phyloP scores from a whole-genome alignment of 805 yeast species.

The Suhomyces sp. region DNA sequence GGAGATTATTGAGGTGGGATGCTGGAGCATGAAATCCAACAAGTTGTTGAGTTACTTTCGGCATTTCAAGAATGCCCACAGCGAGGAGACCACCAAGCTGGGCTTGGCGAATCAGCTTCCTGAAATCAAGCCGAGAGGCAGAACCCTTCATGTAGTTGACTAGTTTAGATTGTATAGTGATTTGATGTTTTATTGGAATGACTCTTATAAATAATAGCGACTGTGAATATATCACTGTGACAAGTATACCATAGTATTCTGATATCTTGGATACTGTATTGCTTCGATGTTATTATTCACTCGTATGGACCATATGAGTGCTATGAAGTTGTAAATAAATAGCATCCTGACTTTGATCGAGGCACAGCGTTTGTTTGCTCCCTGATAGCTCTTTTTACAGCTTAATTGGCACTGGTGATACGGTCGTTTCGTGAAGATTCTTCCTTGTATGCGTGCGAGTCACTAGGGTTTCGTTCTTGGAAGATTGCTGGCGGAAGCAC shows the following conservation, averaged over 20 bases:
- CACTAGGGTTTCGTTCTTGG: background rate
- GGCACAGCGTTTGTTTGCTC: too few relatives aligned
- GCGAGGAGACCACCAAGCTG: conserved; percentile 4
- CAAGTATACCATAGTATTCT: too few relatives aligned
- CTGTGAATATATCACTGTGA: too few relatives aligned
- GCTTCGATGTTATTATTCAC: too few relatives aligned
- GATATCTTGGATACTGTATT: too few relatives aligned
- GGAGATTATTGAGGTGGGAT: conserved; percentile 24
- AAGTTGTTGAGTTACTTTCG: conserved; percentile 28
- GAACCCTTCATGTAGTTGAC: conserved; percentile 8
- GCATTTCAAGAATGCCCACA: conserved; percentile 22
- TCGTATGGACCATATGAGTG: too few relatives aligned
- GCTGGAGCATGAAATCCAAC: conserved; percentile 28
- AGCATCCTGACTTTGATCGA: too few relatives aligned
- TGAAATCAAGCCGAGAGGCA: conserved; percentile 5
- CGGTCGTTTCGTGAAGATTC: conserved; percentile 2
- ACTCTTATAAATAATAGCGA: too few relatives aligned
- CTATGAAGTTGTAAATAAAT: too few relatives aligned
- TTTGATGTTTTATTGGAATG: too few relatives aligned
- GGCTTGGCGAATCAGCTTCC: conserved; percentile 2
- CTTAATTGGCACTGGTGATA: background rate
- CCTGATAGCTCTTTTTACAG: background rate
- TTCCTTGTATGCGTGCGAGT: background rate
- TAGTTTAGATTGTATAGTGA: background rate
- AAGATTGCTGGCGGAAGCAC: background rate